These are phyloP conservation scores for Exophiala aquamarina DNA, from an alignment of 2,329 filamentous ascomycete species.

Conservation along the genomic window DNA sequence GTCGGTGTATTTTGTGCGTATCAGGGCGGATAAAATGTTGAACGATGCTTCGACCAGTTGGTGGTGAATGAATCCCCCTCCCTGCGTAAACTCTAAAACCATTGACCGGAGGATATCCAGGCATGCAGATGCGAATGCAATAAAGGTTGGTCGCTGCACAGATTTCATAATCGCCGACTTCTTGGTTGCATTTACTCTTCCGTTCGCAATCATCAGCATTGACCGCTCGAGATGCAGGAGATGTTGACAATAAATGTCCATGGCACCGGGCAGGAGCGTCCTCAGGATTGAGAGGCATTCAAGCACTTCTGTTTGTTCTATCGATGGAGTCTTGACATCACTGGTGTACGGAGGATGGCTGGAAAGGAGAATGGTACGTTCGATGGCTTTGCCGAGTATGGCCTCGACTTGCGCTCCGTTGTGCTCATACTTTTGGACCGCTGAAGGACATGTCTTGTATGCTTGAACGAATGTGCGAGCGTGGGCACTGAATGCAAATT, in stretches of 20 bases:
- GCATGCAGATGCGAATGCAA: slow-evolving; percentile 67
- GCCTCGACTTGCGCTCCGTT: slow-evolving; percentile 2
- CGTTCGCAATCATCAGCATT: slow-evolving; percentile 50
- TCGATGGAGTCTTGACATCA: slow-evolving; percentile 24
- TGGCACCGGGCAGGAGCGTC: slow-evolving; percentile 37
- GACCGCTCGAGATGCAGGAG: slow-evolving; percentile 75
- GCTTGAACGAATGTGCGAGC: slow-evolving; percentile 19
- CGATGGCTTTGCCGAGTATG: slow-evolving; percentile 16
- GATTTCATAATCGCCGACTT: slow-evolving; percentile 17
- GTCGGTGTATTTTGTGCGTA: slow-evolving; percentile 79
- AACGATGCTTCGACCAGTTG: slow-evolving; percentile 53
- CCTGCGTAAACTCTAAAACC: slow-evolving; percentile 13
- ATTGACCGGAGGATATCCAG: slow-evolving; percentile 18
- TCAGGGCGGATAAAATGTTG: slow-evolving; percentile 65
- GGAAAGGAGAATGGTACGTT: slow-evolving; percentile 16
- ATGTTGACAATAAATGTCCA: slow-evolving; percentile 70
- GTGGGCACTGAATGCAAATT: slow-evolving; percentile 28
- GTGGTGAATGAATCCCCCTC: slow-evolving; percentile 8
- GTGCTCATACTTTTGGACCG: slow-evolving; percentile 13
- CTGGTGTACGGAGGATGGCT: slow-evolving; percentile 27
- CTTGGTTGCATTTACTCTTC: slow-evolving; percentile 9
- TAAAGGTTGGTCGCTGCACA: slow-evolving; percentile 66
- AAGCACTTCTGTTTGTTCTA: slow-evolving; percentile 24
- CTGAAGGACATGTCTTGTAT: slow-evolving; percentile 11
- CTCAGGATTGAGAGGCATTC: slow-evolving; percentile 19